Conservation (phyloP, 768 basidiomycete species). For the Rhodotorula sphaerocarpa region DNA sequence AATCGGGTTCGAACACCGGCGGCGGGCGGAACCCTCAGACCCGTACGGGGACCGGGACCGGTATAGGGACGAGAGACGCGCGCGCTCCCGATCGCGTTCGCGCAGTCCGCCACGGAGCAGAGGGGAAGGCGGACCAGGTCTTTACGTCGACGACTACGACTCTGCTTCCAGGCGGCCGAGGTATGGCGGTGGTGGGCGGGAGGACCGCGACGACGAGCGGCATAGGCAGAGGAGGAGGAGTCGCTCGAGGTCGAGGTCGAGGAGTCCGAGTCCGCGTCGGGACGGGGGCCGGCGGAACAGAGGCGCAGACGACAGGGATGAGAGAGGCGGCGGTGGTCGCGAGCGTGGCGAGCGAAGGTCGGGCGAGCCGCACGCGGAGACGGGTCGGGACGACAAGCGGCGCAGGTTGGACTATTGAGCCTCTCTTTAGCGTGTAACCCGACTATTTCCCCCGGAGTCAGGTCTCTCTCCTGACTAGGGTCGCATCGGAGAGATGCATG, state of each 20-base stretch:
- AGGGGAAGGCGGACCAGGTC: too few relatives aligned
- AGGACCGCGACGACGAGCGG: slow-evolving; percentile 7
- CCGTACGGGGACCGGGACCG: slow-evolving; percentile 10
- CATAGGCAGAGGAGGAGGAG: slow-evolving; percentile 18
- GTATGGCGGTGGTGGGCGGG: too few relatives aligned
- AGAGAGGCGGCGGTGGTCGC: slow-evolving; percentile 29
- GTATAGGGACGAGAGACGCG: slow-evolving; percentile 9
- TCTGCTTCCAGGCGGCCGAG: too few relatives aligned
- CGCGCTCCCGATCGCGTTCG: not conserved
- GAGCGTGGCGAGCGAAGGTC: not conserved
- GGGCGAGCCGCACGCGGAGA: slow-evolving; percentile 33
- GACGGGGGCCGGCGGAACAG: too few relatives aligned
- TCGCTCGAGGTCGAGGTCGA: not conserved
- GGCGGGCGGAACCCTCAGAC: slow-evolving; percentile 21
- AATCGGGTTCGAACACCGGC: not conserved
- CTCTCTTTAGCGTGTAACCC: too few relatives aligned
- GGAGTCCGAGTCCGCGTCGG: too few relatives aligned
- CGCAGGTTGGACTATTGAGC: slow-evolving; percentile 8
- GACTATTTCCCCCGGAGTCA: too few relatives aligned
- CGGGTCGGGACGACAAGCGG: slow-evolving; percentile 35
- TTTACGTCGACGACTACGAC: too few relatives aligned
- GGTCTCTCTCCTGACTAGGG: too few relatives aligned
- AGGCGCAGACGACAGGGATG: too few relatives aligned
- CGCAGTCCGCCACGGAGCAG: too few relatives aligned
- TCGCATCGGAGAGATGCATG: too few relatives aligned